Conservation (phyloP, 2,329 filamentous ascomycete species). For the Epichloe sylvatica region DNA sequence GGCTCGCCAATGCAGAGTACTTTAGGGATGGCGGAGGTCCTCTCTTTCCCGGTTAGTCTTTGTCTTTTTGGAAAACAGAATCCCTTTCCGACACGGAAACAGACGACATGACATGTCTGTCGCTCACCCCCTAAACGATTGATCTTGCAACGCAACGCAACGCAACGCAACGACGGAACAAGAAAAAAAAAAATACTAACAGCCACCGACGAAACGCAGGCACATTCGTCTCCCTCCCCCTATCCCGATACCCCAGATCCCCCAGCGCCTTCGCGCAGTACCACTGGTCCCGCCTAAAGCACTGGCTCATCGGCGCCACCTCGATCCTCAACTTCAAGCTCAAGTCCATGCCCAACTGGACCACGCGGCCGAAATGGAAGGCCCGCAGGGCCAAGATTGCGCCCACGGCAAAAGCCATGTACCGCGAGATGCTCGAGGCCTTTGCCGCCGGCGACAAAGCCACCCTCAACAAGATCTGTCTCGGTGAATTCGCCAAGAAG, state of each 20-base stretch:
- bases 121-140: too few species aligned
- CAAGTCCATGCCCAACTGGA: constrained; percentile 30
- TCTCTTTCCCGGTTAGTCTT: constrained; percentile 19
- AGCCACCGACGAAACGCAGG: constrained; percentile 16
- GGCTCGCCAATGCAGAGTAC: constrained; percentile 18
- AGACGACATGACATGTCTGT: too few species aligned
- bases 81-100: too few species aligned
- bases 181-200: not conserved
- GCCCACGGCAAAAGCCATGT: constrained; percentile 43
- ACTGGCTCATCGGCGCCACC: constrained; percentile 21
- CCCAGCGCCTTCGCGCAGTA: constrained; percentile 21
- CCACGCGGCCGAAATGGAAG: constrained; percentile 30
- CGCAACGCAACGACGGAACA: not conserved
- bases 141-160: too few species aligned
- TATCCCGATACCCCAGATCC: constrained; percentile 20
- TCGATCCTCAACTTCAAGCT: constrained; percentile 26
- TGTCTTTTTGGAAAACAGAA: too few species aligned
- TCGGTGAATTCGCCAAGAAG: constrained; percentile 33
- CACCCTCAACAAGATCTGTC: constrained; percentile 39
- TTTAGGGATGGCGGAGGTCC: constrained; percentile 20
- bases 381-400: constrained; percentile 27
- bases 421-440: constrained; percentile 46
- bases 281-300: constrained; percentile 22
- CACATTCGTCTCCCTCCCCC: constrained; percentile 31
- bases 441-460: constrained; percentile 44